Conservation (phyloP, 1,284 basidiomycete species). For the Paramarasmius palmivorus region DNA sequence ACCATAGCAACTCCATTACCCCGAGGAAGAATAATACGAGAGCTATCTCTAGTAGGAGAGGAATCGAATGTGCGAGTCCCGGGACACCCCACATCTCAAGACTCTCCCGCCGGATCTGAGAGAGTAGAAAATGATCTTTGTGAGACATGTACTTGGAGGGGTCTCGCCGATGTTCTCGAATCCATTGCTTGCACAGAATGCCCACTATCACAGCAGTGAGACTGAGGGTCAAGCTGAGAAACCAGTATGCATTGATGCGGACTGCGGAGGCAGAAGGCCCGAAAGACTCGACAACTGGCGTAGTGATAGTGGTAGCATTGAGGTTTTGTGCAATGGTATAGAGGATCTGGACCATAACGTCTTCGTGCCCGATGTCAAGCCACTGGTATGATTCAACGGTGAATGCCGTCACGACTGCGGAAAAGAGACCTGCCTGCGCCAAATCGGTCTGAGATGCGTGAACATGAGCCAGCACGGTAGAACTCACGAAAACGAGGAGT, state of each 20-base stretch:
- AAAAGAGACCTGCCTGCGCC: neutral
- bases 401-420: conserved; percentile 2
- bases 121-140: neutral
- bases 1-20: neutral
- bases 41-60: neutral
- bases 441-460: neutral
- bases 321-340: neutral
- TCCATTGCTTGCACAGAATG: conserved; percentile 3
- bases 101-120: neutral
- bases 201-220: conserved; percentile 2
- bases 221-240: conserved; percentile 1
- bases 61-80: neutral
- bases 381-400: conserved; percentile 2
- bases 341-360: neutral
- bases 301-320: neutral
- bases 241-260: conserved; percentile 2
- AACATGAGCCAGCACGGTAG: neutral
- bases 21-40: conserved; percentile 1
- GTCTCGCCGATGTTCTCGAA: neutral
- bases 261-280: neutral
- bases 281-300: neutral
- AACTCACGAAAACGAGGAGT: conserved; percentile 13
- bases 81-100: neutral
- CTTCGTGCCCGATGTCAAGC: neutral
- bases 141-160: neutral